Evolutionary conservation across 768 basidiomycete genomes (phyloP), one percentile per base, ranked within the genome.

Genomic region (Boletus fagicola): DNA sequence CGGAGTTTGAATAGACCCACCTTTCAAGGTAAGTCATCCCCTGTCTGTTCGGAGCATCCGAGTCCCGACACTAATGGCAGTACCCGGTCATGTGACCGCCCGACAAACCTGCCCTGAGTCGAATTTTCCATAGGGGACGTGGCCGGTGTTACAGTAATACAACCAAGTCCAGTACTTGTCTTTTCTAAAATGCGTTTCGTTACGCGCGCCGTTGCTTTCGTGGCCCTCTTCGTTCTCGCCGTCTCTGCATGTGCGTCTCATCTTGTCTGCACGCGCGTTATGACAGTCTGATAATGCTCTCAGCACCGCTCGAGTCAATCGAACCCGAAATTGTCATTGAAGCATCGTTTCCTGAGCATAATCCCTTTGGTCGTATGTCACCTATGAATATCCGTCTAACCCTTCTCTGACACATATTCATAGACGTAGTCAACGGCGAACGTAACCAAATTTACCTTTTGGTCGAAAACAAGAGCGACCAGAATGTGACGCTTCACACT

Each of bases 361-460:
- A 92, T 66, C 80, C 83, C 1, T 90, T 92, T 64, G 86, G 85
- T 64, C 88, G 90, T 91, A 71, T 61, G 90, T 81, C 49, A 51
- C 57, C 22, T 40, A 33, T 20, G 20, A 40, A 28, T 2, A 3
- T 15, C 1, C 26, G 2, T 26, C 59, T 50, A 65, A 62, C 24
- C 61, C 51, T 45, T 9, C 8, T 36, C 38, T 66, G 39, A 65
- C 53, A 39, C 44, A n/a, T 53, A 22, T 33, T 39, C 60, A n/a
- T 65, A 93, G 91, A 92, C 57, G 76, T 93, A 49, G 84, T 92
- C 33, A 94, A 94, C 63, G 91, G 91, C 57, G 88, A 91, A 77
- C 83, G 80, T 67, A 94, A 92, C 68, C 74, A 80, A 33, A 74
- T 94, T 35, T 73, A 73, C 26, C 72, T 94, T 49, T 72, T 78